These are phyloP conservation scores for Dictyophora rubrovolvata DNA, from an alignment of 768 basidiomycete genomes.

Conservation along the genomic window DNA sequence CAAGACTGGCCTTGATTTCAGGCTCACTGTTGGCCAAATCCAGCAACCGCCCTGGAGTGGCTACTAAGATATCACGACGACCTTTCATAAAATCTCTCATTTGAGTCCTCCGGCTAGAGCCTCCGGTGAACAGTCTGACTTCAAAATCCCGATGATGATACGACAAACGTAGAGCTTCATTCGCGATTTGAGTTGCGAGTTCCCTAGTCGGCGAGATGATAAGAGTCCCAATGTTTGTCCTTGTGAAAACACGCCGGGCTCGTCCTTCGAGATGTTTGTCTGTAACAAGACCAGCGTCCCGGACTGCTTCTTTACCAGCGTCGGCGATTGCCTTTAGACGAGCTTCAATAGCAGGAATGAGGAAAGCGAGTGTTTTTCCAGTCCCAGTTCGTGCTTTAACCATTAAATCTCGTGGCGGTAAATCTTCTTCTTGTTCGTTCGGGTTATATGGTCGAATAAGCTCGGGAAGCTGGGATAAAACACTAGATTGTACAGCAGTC, in stretches of 20 bases:
- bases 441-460: conserved; percentile 44
- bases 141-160: conserved; percentile 52
- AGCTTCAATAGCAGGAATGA: conserved; percentile 77
- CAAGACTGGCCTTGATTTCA: conserved; percentile 42
- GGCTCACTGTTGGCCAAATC: conserved; percentile 58
- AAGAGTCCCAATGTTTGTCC: conserved; percentile 52
- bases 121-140: conserved; percentile 71
- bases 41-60: conserved; percentile 79
- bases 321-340: conserved; percentile 51
- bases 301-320: conserved; percentile 29
- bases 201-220: conserved; percentile 88
- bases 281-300: conserved; percentile 30
- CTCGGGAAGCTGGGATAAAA: conserved; percentile 65
- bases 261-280: conserved; percentile 22
- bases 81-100: conserved; percentile 54
- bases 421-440: conserved; percentile 14
- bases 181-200: conserved; percentile 81
- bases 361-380: conserved; percentile 82
- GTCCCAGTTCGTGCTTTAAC: conserved; percentile 86
- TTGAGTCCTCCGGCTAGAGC: conserved; percentile 55
- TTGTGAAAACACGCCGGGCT: conserved; percentile 30
- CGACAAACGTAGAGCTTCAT: conserved; percentile 62
- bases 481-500: conserved; percentile 75
- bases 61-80: conserved; percentile 73
- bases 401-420: conserved; percentile 51